A percentile compares a stretch with the other conserved stretches of the same genome.
phyloP scores from a whole-genome alignment of 306 rosid genomes.

The Acmispon strigosus region DNA sequence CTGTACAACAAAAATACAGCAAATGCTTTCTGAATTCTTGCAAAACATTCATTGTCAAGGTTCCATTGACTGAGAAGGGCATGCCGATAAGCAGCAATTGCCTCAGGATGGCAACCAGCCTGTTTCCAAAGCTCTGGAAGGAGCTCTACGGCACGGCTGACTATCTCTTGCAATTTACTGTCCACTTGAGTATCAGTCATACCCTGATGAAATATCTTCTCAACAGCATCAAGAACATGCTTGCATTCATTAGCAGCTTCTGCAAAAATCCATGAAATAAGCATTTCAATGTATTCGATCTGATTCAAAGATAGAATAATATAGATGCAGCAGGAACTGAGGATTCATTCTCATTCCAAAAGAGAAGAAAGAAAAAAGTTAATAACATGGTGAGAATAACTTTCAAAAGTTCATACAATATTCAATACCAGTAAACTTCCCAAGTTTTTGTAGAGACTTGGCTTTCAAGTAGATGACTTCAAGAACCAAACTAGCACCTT shows the following conservation, averaged over 20 bases:
- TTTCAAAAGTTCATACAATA: constrained; percentile 23
- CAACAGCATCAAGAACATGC: constrained; percentile 68
- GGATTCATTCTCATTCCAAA: constrained; percentile 6
- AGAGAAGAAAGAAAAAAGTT: not conserved
- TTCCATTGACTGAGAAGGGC: constrained; percentile 91
- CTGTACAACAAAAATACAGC: constrained; percentile 66
- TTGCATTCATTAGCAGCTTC: constrained; percentile 84
- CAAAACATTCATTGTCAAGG: constrained; percentile 64
- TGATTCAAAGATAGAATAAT: not conserved
- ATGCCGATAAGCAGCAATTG: constrained; percentile 69
- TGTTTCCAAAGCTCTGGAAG: constrained; percentile 93
- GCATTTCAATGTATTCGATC: constrained; percentile 14
- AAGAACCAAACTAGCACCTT: constrained; percentile 80
- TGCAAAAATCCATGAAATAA: constrained; percentile 37
- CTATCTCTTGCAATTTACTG: constrained; percentile 70
- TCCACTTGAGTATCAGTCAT: constrained; percentile 79
- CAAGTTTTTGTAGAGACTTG: constrained; percentile 76
- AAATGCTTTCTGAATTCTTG: constrained; percentile 80
- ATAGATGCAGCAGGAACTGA: not conserved
- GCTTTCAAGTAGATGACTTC: constrained; percentile 93
- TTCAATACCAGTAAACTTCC: constrained; percentile 54
- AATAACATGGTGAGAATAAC: not conserved
- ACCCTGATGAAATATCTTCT: constrained; percentile 72
- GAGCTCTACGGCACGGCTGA: constrained; percentile 78
- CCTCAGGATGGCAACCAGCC: constrained; percentile 54